A percentile compares a stretch with the other conserved stretches of the same genome.
Conservation (phyloP, 1,139 yeast genomes). For the Saccharomyces hybrid region DNA sequence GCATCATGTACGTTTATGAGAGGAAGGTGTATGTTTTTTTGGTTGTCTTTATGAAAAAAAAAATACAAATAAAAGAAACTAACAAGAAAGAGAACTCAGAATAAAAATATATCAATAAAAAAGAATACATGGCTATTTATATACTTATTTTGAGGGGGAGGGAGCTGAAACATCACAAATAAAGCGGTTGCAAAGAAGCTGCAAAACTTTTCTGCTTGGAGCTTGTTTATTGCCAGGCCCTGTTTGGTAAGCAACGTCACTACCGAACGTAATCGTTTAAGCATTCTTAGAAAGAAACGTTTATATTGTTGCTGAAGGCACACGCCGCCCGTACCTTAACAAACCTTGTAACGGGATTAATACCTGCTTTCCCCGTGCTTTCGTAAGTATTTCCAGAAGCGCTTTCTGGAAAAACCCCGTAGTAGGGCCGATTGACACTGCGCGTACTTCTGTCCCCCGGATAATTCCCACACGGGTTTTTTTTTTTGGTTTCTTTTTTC, state of each 20-base stretch:
- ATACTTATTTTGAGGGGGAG: neutral
- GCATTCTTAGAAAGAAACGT: neutral
- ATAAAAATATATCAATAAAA: neutral
- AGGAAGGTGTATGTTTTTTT: neutral
- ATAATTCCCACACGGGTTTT: neutral
- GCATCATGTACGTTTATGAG: neutral
- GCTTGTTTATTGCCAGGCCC: neutral
- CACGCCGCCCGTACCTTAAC: neutral
- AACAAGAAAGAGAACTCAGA: neutral
- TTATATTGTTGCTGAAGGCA: neutral
- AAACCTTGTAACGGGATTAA: neutral
- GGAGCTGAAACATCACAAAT: neutral
- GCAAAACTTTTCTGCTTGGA: neutral
- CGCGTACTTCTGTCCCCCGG: neutral
- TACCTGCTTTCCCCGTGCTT: neutral
- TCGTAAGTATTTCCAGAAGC: neutral
- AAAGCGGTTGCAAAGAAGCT: neutral
- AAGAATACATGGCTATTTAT: neutral
- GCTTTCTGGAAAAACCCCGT: neutral
- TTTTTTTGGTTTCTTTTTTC: neutral
- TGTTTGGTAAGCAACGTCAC: neutral
- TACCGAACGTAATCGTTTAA: neutral
- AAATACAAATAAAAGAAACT: neutral
- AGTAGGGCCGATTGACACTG: neutral
- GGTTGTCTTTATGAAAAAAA: neutral